Base-by-base conservation (phyloP, 305 asterid genomes). In the Fraxinus floribunda region DNA sequence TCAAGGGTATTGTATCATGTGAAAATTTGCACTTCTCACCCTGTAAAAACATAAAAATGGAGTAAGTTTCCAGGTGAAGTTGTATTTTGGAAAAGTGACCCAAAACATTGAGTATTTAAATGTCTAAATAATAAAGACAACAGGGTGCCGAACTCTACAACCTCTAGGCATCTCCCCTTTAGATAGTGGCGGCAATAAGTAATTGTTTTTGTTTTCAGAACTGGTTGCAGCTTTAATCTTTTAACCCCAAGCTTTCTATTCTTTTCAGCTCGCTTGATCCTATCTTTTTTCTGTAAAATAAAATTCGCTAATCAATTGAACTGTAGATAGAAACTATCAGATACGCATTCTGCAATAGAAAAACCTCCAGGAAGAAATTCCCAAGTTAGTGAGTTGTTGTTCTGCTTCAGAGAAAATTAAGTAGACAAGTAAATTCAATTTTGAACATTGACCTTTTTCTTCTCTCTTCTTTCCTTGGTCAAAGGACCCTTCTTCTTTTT, bases 11-110 rank as follows among this genome's bases (percentile, higher is more conserved):
- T 46, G 92, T 87, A 91, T 96, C 99, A 81, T 96, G 99, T 5
- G 99, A 96, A 89, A 93, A 94, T 13, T 92, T 96, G 92, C 99
- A 96, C 72, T 93, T 91, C 79, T 90, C 94, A 22, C 97, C 98
- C 98, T 94, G 92, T 83, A 77, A 80, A 87, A 90, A 80, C 36
- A 75, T 38, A 77, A 83, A 73, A 1, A 20, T 24, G 80, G 85
- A 75, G 82, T 34, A 60, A 77, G 86, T 82, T 83, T 60, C 52
- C 78, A 85, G 85, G 49, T 30, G 16, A 68, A 26, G 20, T 68
- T 29, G 36, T 20, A 36, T 84, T 80, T 71, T n/a, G 26, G 66
- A 76, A 74, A 55, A 38, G 39, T 22, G 1, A 38, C 52, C 71
- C 35, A 29, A 55, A 83, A 78, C 26, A 80, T 78, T 79, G 81